Evolutionary conservation across 2,329 filamentous ascomycete species (phyloP), one percentile per base, ranked within the genome.

Genomic region (Aspergillus sp.): DNA sequence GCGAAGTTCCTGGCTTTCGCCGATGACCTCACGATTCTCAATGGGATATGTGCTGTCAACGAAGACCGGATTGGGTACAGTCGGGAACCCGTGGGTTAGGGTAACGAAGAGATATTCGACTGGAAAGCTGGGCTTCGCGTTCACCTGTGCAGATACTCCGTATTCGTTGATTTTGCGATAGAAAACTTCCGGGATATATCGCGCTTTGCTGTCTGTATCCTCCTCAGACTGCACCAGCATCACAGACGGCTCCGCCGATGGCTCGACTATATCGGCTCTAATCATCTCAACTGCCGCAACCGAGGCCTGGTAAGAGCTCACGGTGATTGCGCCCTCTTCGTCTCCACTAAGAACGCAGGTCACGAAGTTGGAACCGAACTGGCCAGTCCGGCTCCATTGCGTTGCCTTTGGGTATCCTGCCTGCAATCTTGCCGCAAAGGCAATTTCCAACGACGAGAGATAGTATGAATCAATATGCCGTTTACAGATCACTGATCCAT

Each of bases 241-340:
- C 56, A 94, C 89, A 7, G 87, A 89, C 2, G 95, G 95, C 66
- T 98, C 94, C 31, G 93, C 93, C 8, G 93, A 98, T 7, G 95
- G 92, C 76, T 99, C 95, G 63, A 99, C 87, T 66, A 99, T 93
- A 70, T 98, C 92, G 45, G 95, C 93, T 65, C 91, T 86, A 28
- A 97, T 92, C 95, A 99, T 99, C 77, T 99, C 95, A 4, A 97
- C 93, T 0, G 93, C 93, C 17, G 95, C 91, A 69, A 97, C 97
- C 1, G 94, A 97, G 65, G 92, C 93, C 77, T 99, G 95, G 72
- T 98, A 99, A 0, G 93, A 89, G 4, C 92, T 91, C 64, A 99
- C 91, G 19, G 89, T 85, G 68, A 99, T 98, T 65, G 93, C 89
- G 59, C 93, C 92, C 53, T 91, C 83, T 66, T 91, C 93, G 1